Evolutionary conservation across 169 alveolate genomes (phyloP), one percentile per base, ranked within the genome.

Genomic region (Eimeria brunetti): DNA sequence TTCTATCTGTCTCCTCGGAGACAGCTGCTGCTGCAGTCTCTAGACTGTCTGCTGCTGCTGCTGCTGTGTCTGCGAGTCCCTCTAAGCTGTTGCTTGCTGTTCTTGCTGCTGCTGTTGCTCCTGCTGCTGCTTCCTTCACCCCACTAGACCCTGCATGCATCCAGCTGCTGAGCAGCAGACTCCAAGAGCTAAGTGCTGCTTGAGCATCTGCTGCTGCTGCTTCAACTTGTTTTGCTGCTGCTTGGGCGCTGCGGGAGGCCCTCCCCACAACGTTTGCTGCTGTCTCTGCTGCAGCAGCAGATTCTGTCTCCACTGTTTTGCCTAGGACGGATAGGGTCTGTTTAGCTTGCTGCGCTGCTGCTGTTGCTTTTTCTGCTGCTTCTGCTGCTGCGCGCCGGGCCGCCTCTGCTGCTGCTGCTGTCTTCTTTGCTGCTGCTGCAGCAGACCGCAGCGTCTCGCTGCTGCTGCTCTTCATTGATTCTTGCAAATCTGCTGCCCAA

Each of bases 401-500:
- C 16, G 5, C 67, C 36, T 88, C 71, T 16, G 81, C 69, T 18
- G 94, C 94, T 24, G 67, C 85, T 16, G 33, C 84, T 16, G 94
- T 53, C 85, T 46, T n/a, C 22, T 36, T 51, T 27, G 91, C 53
- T 22, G 91, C 80, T 53, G 46, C 58, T 44, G 62, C 46, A 2
- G 80, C 84, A 7, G 83, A 20, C 18, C 12, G 49, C 6, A 71
- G 36, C 73, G 85, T 62, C 44, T 38, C 84, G 71, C 30, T 51
- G 0, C 85, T 27, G 53, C 69, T 75, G 51, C 33, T 16, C 53
- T 46, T n/a, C 51, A 88, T 36, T 41, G 44, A 60, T 49, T 88
- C 73, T 7, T 30, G 4, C n/a, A 69, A 30, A 9, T 67, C 71
- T 11, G 30, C 85, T 5, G 94, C 94, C 71, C 71, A 49, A 38